Percentiles rank a stretch among this genome's conserved stretches.
phyloP scores from a whole-genome alignment of 352 stramenopile species.

The Phytophthora multivora region DNA sequence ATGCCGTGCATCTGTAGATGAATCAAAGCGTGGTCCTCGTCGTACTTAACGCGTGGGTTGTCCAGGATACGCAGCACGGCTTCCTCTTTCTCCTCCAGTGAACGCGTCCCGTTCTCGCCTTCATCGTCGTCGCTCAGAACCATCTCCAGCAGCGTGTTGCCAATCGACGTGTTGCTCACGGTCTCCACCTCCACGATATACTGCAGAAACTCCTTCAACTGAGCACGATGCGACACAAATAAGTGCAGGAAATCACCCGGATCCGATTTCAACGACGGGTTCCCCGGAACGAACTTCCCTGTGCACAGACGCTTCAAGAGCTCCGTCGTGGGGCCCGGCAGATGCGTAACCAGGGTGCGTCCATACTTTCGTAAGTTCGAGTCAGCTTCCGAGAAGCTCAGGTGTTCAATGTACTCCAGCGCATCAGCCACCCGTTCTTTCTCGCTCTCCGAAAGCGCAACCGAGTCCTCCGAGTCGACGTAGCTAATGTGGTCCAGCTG shows the following conservation, averaged over 20 bases:
- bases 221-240: constrained; percentile 91
- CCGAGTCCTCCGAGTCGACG: constrained; percentile 78
- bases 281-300: constrained; percentile 69
- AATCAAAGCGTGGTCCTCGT: constrained; percentile 93
- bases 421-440: constrained; percentile 88
- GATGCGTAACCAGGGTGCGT: constrained; percentile 85
- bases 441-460: constrained; percentile 68
- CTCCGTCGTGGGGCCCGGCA: constrained; percentile 89
- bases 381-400: constrained; percentile 86
- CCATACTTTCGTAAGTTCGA: constrained; percentile 90
- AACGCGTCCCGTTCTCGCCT: constrained; percentile 25
- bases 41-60: constrained; percentile 90
- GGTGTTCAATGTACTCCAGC: constrained; percentile 89
- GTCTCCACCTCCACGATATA: constrained; percentile 91
- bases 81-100: constrained; percentile 75
- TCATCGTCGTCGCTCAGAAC: constrained; percentile 77
- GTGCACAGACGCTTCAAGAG: constrained; percentile 92
- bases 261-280: constrained; percentile 73
- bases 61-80: constrained; percentile 89
- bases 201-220: constrained; percentile 89
- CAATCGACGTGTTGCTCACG: constrained; percentile 88
- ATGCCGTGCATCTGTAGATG: constrained; percentile 93
- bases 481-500: constrained; percentile 92
- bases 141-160: constrained; percentile 91
- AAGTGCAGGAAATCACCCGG: constrained; percentile 91